A percentile compares a stretch with the other conserved stretches of the same genome.
These are phyloP conservation scores for Cucumis hystrix DNA, from an alignment of 306 rosid species.

Conservation along the genomic window DNA sequence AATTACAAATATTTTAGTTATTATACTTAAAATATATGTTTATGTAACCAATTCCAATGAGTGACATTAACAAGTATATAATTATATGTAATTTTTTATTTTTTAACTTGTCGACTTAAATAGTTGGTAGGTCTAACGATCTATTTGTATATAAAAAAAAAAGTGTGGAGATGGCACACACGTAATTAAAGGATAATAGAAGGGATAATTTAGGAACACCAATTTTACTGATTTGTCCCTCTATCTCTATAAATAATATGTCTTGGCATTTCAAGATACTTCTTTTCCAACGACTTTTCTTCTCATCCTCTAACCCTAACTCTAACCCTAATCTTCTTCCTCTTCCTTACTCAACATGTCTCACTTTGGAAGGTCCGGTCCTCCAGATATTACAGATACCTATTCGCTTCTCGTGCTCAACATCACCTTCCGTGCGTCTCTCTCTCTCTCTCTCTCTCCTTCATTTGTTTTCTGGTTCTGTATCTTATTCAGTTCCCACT, in stretches of 20 bases:
- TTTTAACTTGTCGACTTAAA: too few species aligned
- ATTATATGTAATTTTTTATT: too few species aligned
- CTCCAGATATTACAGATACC: conserved; percentile 79
- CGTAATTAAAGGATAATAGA: neutral
- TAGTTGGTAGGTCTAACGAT: too few species aligned
- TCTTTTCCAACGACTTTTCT: neutral
- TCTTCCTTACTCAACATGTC: conserved; percentile 29
- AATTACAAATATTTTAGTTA: too few species aligned
- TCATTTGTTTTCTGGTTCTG: neutral
- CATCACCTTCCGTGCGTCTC: conserved; percentile 60
- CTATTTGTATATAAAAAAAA: too few species aligned
- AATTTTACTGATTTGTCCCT: neutral
- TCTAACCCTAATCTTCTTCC: neutral
- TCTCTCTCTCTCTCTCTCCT: neutral
- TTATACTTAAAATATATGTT: too few species aligned
- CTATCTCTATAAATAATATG: neutral
- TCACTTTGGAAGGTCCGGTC: conserved; percentile 84
- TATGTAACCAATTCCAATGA: too few species aligned
- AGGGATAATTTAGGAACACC: neutral
- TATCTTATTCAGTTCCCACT: neutral
- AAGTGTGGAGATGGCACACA: too few species aligned
- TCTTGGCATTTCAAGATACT: neutral
- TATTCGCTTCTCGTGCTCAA: conserved; percentile 94
- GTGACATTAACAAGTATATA: too few species aligned
- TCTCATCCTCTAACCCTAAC: conserved; percentile 7